Base-by-base conservation (phyloP, 768 basidiomycete species). In the Mycena filopes region DNA sequence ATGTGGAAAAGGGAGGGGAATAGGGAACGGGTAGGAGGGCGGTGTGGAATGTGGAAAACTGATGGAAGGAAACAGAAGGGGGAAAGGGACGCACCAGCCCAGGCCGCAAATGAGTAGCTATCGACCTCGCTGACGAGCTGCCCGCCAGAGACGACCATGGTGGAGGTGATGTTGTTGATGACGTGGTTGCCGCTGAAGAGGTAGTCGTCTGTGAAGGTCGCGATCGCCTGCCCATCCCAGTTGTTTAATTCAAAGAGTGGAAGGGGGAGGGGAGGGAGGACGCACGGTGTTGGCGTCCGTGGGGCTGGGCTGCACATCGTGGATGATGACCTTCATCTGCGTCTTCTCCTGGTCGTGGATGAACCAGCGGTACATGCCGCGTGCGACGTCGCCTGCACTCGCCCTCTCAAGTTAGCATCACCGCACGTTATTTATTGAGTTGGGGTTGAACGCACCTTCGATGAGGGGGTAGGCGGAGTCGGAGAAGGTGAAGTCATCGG, bases 91-190 rank as follows among this genome's bases (percentile, higher is more conserved):
- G 18, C 21, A 53, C 60, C 53, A 28, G 53, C 60, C 60, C 60
- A 62, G 5, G 51, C 60, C 38, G 45, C 45, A 28, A 62, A 62
- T 18, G 60, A 62, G 38, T 55, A 62, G 25, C 51, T 25, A 15
- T 62, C 60, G 28, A 47, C 45, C 43, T 62, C 60, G 18, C 21
- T 45, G 0, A 38, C 42, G n/a, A 62, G 25, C 16, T 62, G 54
- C 8, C 60, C 60, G 16, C 28, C 60, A 2, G 26, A 15, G 0
- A 62, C 38, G n/a, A 11, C 20, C 43, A 62, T 54, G 13, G 51
- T 62, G 36, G 60, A 54, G 45, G 60, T 62, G 45, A 62, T 62
- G 36, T 55, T 62, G 51, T 55, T 62, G 46, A 62, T 62, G 53
- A 46, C 45, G 16, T 54, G 51, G 43, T 54, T 55, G 42, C 60